Percentiles rank a stretch among this genome's conserved stretches.
These are phyloP conservation scores for Henckelia pumila DNA, from an alignment of 257 asterid species.

Conservation along the genomic window DNA sequence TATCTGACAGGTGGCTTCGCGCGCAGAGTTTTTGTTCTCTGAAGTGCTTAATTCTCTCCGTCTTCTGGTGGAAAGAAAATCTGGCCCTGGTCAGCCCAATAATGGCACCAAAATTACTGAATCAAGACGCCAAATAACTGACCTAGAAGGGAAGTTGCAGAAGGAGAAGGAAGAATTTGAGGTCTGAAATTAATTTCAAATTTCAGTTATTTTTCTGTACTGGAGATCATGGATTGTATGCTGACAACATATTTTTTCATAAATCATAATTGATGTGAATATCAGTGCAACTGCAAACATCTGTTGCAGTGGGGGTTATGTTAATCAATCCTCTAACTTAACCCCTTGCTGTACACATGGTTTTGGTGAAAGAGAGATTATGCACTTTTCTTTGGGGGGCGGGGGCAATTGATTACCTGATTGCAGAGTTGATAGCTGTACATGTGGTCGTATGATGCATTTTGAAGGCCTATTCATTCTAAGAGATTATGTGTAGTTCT, in stretches of 20 bases:
- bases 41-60: slow-evolving; percentile 69
- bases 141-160: slow-evolving; percentile 67
- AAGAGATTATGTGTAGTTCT: neutral
- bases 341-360: slow-evolving; percentile 4
- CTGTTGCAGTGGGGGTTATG: neutral
- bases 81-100: slow-evolving; percentile 28
- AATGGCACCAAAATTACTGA: slow-evolving; percentile 38
- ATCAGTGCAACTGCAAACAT: slow-evolving; percentile 8
- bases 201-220: slow-evolving; percentile 19
- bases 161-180: slow-evolving; percentile 82
- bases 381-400: neutral
- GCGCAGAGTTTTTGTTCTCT: slow-evolving; percentile 83
- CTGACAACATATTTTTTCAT: neutral
- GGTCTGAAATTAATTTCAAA: slow-evolving; percentile 43
- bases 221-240: slow-evolving; percentile 3
- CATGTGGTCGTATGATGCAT: neutral
- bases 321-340: slow-evolving; percentile 2
- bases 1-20: slow-evolving; percentile 57
- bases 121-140: slow-evolving; percentile 54
- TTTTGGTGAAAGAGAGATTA: slow-evolving; percentile 16
- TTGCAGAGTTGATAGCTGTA: neutral
- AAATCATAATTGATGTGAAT: slow-evolving; percentile 7
- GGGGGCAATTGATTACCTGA: neutral
- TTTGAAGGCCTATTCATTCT: neutral
- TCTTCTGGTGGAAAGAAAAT: slow-evolving; percentile 45